A percentile compares a stretch with the other conserved stretches of the same genome.
phyloP scores from a whole-genome alignment of 2,329 filamentous ascomycete species.

The Neonectria hederae region DNA sequence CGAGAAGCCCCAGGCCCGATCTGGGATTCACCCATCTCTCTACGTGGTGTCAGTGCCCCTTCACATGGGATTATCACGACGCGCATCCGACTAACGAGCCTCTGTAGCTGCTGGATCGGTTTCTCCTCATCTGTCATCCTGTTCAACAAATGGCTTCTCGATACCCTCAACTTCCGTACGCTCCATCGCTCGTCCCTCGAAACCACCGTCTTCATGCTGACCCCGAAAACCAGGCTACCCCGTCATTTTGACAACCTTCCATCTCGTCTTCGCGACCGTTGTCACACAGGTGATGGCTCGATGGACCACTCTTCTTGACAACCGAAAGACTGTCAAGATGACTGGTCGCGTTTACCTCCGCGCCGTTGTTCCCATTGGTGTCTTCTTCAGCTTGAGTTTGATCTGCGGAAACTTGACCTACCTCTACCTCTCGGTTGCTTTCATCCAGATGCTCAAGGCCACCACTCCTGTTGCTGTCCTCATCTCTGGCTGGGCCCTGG shows the following conservation, averaged over 20 bases:
- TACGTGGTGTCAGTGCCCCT: conserved; percentile 74
- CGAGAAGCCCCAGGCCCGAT: conserved; percentile 75
- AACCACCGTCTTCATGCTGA: conserved; percentile 25
- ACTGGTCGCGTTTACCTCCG: conserved; percentile 91
- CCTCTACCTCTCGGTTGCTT: conserved; percentile 92
- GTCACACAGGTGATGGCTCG: conserved; percentile 95
- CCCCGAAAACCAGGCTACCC: conserved; percentile 63
- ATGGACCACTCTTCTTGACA: conserved; percentile 89
- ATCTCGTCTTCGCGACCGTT: conserved; percentile 89
- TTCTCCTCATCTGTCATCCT: conserved; percentile 95
- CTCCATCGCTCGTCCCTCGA: conserved; percentile 17
- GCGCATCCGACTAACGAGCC: conserved; percentile 25
- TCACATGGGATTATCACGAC: background rate
- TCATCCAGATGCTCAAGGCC: conserved; percentile 99
- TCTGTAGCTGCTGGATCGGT: conserved; percentile 84
- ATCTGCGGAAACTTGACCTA: conserved; percentile 98
- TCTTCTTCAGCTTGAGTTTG: conserved; percentile 95
- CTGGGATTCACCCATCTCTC: conserved; percentile 80
- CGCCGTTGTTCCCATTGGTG: conserved; percentile 91
- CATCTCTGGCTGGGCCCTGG: conserved; percentile 86
- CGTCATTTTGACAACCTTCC: conserved; percentile 94
- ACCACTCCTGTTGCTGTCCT: conserved; percentile 95
- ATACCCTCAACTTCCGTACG: conserved; percentile 79
- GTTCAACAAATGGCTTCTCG: conserved; percentile 99
- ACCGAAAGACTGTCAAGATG: conserved; percentile 97